Evolutionary conservation across 2,329 filamentous ascomycete species (phyloP).

Genomic region (Fusarium buharicum): DNA sequence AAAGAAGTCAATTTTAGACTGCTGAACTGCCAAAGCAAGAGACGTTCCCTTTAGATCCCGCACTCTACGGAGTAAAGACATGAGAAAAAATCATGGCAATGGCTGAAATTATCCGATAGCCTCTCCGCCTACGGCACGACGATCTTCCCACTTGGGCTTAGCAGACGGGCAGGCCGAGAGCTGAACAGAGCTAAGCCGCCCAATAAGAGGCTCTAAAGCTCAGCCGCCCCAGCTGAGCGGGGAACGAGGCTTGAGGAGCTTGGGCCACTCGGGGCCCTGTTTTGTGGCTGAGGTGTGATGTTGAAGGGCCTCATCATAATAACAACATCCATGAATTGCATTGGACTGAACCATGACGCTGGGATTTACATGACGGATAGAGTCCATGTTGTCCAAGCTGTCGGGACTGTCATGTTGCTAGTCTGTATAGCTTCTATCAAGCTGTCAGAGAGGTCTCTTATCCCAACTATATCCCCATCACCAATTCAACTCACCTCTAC

Average conservation of each 20-base stretch:
- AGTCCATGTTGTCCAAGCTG: slow-evolving; percentile 14
- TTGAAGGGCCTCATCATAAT: slow-evolving; percentile 16
- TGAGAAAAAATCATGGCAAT: slow-evolving; percentile 5
- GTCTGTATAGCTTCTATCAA: too few relatives aligned
- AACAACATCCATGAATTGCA: too few relatives aligned
- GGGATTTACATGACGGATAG: slow-evolving; percentile 5
- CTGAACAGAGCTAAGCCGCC: slow-evolving; percentile 33
- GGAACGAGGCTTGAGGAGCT: slow-evolving; percentile 32
- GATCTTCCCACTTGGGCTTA: slow-evolving; percentile 41
- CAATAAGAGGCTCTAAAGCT: slow-evolving; percentile 26
- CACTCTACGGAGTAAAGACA: not conserved
- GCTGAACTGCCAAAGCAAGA: too few relatives aligned
- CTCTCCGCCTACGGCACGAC: slow-evolving; percentile 29
- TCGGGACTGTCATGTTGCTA: slow-evolving; percentile 2
- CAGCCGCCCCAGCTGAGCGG: slow-evolving; percentile 30
- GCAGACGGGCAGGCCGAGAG: slow-evolving; percentile 45
- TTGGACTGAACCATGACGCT: slow-evolving; percentile 8
- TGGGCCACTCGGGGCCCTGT: slow-evolving; percentile 28
- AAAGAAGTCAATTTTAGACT: not conserved
- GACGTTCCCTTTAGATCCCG: not conserved
- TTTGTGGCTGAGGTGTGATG: slow-evolving; percentile 23
- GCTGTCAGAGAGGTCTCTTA: too few relatives aligned
- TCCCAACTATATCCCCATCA: too few relatives aligned
- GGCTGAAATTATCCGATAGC: slow-evolving; percentile 41
- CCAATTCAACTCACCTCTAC: not conserved